phyloP scores from a whole-genome alignment of 371 early-diverging fungal species.

The Cokeromyces recurvatus region DNA sequence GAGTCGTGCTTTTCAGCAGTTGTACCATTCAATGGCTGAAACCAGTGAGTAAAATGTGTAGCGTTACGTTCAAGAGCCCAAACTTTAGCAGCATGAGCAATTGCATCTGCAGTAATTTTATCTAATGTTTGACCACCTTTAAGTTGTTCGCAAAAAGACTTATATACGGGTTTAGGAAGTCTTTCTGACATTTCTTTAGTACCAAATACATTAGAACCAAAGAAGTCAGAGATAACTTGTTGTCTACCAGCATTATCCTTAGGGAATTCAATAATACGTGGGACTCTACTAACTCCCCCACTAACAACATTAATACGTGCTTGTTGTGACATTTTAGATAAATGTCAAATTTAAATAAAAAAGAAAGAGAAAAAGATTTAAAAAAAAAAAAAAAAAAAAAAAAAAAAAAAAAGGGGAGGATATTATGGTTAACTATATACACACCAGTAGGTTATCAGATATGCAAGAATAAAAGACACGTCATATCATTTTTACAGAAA shows the following conservation, averaged over 20 bases:
- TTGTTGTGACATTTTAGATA: constrained; percentile 33
- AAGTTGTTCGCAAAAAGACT: constrained; percentile 83
- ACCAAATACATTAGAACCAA: constrained; percentile 88
- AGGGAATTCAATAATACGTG: constrained; percentile 72
- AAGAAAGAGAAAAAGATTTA: neutral
- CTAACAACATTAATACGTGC: constrained; percentile 44
- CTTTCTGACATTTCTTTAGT: constrained; percentile 77
- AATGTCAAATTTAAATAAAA: too few species aligned
- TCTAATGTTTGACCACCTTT: constrained; percentile 85
- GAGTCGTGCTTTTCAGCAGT: constrained; percentile 99
- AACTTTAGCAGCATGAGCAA: constrained; percentile 94
- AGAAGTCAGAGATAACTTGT: constrained; percentile 82
- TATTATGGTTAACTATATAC: too few species aligned
- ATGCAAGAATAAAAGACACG: too few species aligned
- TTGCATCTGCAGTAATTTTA: constrained; percentile 74
- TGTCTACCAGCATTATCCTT: constrained; percentile 58
- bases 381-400: constrained; percentile 1
- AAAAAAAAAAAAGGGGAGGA: constrained; percentile 1
- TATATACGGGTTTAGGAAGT: constrained; percentile 94
- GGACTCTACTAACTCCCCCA: constrained; percentile 41
- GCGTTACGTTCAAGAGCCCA: constrained; percentile 96
- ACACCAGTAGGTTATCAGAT: too few species aligned
- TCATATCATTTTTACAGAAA: too few species aligned
- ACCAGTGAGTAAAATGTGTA: constrained; percentile 98
- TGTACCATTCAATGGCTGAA: constrained; percentile 97